Percentiles rank a stretch among this genome's conserved stretches.
These are phyloP conservation scores for Calonectria pseudoreteaudii DNA, from an alignment of 2,329 filamentous ascomycete species.

Conservation along the genomic window DNA sequence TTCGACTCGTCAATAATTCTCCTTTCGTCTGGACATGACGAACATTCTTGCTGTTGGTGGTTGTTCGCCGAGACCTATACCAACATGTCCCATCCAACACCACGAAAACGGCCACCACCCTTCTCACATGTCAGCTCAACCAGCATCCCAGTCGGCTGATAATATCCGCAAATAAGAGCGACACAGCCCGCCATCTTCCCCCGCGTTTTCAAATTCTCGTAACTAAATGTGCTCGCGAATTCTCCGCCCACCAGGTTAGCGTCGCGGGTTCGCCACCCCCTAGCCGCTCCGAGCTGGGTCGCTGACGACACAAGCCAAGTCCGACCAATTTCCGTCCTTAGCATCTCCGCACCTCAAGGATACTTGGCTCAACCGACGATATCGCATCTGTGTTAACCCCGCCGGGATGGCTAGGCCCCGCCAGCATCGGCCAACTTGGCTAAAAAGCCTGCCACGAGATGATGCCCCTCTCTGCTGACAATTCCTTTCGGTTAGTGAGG, in stretches of 20 bases:
- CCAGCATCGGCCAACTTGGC: slow-evolving; percentile 10
- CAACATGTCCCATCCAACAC: background rate
- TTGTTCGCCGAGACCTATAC: background rate
- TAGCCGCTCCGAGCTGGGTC: background rate
- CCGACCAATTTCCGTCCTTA: slow-evolving; percentile 10
- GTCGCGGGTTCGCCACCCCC: background rate
- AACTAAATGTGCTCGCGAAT: background rate
- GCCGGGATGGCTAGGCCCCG: slow-evolving; percentile 15
- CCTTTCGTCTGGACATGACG: too few relatives aligned
- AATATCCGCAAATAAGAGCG: background rate
- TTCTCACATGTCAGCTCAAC: background rate
- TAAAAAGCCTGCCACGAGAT: slow-evolving; percentile 9
- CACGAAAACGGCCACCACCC: background rate
- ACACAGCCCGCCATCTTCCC: background rate
- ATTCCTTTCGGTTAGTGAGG: background rate
- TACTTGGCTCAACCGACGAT: background rate
- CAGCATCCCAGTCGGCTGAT: background rate
- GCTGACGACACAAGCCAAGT: slow-evolving; percentile 7
- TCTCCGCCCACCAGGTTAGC: background rate
- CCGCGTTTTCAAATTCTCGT: background rate
- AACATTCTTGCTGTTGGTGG: background rate
- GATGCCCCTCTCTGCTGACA: slow-evolving; percentile 17
- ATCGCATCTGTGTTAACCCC: slow-evolving; percentile 6
- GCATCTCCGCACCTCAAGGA: slow-evolving; percentile 2
- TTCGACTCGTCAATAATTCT: background rate